Conservation (phyloP, 2,329 filamentous ascomycete genomes). For the Verticillium zaregamsianum region DNA sequence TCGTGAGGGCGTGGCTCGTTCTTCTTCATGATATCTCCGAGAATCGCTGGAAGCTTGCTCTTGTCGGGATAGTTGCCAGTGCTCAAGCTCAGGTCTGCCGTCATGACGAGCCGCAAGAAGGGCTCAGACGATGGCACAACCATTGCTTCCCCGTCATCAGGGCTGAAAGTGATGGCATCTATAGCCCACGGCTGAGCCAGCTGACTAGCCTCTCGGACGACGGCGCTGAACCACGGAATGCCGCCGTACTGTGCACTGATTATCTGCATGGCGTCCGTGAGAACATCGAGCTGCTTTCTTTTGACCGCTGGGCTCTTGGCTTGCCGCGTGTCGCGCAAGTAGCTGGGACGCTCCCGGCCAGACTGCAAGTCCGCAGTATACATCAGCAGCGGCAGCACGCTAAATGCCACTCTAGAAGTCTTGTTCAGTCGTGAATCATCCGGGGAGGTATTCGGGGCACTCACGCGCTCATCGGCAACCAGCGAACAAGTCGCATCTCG, state of each 20-base stretch:
- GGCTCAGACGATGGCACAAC: background rate
- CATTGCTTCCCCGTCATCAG: background rate
- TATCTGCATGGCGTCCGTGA: conserved; percentile 40
- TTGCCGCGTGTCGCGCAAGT: too few relatives aligned
- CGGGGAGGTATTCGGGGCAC: conserved; percentile 27
- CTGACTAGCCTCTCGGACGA: conserved; percentile 36
- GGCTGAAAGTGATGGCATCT: background rate
- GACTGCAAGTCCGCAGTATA: conserved; percentile 25
- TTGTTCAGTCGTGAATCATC: conserved; percentile 25
- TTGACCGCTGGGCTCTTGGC: conserved; percentile 16
- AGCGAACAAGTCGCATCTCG: conserved; percentile 37
- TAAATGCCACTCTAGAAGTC: conserved; percentile 20
- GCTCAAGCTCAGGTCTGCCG: background rate
- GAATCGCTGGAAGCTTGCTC: background rate
- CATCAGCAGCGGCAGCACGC: background rate
- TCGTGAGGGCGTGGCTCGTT: background rate
- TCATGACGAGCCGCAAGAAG: background rate
- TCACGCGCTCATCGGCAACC: conserved; percentile 41
- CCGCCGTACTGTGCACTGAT: conserved; percentile 42
- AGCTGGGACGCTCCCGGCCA: conserved; percentile 14
- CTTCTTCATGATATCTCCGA: background rate
- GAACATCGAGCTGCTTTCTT: conserved; percentile 37
- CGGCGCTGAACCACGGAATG: conserved; percentile 38
- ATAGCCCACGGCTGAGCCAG: conserved; percentile 23
- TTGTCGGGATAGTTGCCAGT: background rate